These are phyloP conservation scores for Emmonsia crescens DNA, from an alignment of 2,329 filamentous ascomycete genomes.

Conservation along the genomic window DNA sequence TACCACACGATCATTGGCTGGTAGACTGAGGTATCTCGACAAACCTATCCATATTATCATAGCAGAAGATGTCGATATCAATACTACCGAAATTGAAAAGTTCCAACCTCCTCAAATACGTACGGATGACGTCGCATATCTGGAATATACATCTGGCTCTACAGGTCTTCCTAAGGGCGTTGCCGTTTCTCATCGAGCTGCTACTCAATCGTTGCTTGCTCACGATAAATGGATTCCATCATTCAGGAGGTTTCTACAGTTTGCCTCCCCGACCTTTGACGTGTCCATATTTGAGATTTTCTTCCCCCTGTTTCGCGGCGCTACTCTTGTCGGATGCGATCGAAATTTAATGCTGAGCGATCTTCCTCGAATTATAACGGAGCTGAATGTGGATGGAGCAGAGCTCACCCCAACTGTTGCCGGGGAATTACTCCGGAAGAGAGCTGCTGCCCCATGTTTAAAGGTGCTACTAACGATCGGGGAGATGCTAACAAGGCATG, in stretches of 20 bases:
- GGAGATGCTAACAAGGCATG: constrained; percentile 73
- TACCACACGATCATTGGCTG: constrained; percentile 37
- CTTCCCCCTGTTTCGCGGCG: constrained; percentile 66
- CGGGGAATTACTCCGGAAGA: constrained; percentile 60
- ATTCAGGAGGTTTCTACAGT: constrained; percentile 77
- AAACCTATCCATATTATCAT: constrained; percentile 23
- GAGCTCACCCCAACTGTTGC: constrained; percentile 85
- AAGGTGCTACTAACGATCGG: constrained; percentile 74
- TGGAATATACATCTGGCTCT: constrained; percentile 89
- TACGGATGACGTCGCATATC: constrained; percentile 53
- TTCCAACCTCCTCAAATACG: constrained; percentile 12
- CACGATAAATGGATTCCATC: constrained; percentile 66
- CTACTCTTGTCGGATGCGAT: constrained; percentile 61
- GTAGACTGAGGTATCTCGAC: constrained; percentile 16
- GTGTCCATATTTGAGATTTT: constrained; percentile 94
- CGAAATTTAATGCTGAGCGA: constrained; percentile 63
- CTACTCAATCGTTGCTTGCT: constrained; percentile 69
- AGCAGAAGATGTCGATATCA: constrained; percentile 25
- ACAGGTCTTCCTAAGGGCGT: constrained; percentile 87
- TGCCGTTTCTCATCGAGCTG: constrained; percentile 66
- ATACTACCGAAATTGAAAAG: constrained; percentile 3
- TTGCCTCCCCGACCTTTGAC: constrained; percentile 86
- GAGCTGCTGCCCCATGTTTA: constrained; percentile 56
- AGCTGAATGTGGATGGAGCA: constrained; percentile 64
- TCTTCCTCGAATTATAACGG: constrained; percentile 55